Evolutionary conservation across 2,329 filamentous ascomycete genomes (phyloP).

Genomic region (Capronia americana): DNA sequence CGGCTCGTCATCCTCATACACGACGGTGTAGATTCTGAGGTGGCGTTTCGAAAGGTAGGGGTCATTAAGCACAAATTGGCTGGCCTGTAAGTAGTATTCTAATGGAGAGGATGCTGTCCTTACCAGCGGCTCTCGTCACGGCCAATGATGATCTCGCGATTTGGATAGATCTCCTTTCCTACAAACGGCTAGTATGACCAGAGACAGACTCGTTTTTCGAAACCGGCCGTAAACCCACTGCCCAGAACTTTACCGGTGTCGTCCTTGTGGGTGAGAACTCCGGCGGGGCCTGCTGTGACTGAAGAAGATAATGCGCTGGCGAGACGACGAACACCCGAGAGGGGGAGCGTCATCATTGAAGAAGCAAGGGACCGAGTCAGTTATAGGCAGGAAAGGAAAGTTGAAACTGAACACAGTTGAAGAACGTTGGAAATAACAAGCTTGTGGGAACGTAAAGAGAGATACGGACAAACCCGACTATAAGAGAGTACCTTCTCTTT

Average conservation of each 20-base stretch:
- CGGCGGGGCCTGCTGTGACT: conserved; percentile 23
- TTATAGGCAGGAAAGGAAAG: not conserved
- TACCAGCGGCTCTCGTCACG: conserved; percentile 47
- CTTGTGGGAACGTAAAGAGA: not conserved
- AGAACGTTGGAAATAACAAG: not conserved
- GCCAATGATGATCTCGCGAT: conserved; percentile 47
- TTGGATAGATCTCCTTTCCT: conserved; percentile 42
- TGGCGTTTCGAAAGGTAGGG: conserved; percentile 50
- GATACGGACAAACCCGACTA: not conserved
- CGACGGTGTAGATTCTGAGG: conserved; percentile 51
- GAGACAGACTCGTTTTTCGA: conserved; percentile 2
- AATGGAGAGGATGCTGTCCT: conserved; percentile 12
- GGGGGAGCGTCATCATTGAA: conserved; percentile 20
- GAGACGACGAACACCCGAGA: conserved; percentile 28
- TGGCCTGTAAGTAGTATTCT: conserved; percentile 36
- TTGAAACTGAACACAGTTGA: not conserved
- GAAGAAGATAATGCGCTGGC: conserved; percentile 16
- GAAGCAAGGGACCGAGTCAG: conserved; percentile 1
- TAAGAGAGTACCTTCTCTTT: not conserved
- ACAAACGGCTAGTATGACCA: conserved; percentile 33
- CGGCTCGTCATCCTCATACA: conserved; percentile 49
- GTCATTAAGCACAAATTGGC: conserved; percentile 46
- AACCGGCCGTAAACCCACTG: conserved; percentile 24
- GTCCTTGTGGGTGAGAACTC: conserved; percentile 29
- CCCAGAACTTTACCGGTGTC: conserved; percentile 28